Base-by-base conservation (phyloP, 108 stramenopile species). In the Nannochloropsis gaditana region DNA sequence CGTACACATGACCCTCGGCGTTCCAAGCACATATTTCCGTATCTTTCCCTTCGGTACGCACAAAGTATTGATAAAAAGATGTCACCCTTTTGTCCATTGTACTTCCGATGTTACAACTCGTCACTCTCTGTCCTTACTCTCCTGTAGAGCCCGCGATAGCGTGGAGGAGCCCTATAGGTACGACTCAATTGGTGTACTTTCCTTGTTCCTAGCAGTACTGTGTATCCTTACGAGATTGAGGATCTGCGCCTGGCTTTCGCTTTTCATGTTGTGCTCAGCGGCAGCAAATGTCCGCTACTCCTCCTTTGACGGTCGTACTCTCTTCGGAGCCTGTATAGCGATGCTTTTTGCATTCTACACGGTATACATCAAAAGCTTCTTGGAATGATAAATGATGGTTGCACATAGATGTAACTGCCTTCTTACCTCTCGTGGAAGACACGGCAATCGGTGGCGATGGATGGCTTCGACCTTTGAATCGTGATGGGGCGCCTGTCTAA, bases 91-190 rank as follows among this genome's bases (percentile, higher is more conserved):
- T 73, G 19, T n/a, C 19, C 2, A n/a, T 73, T 73, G 19, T 3
- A n/a, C 59, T 73, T 8, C 31, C 31, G 31, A 31, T 31, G 31
- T 6, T 73, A 73, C n/a, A n/a, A 15, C 59, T n/a, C 59, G 2
- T 8, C 59, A n/a, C 59, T 73, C 59, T n/a, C 59, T 2, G 59
- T 73, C 8, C 3, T 73, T n/a, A 73, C 59, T 3, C n/a, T 73
- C 59, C 47, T 15, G 15, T 73, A 73, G 59, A n/a, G 59, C 59
- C 59, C 59, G 59, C 59, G 59, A 73, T n/a, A n/a, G 59, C 59
- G 59, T 73, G 19, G 59, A 73, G n/a, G 59, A 73, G 3, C 59
- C 59, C 59, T 73, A 73, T 8, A n/a, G 15, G 19, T 73, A 73
- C 6, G 59, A 73, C 59, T 73, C 15, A 15, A 73, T 73, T 15